Evolutionary conservation across 192 early-diverging fungal species (phyloP).

Genomic region (Umbelopsis ramanniana): DNA sequence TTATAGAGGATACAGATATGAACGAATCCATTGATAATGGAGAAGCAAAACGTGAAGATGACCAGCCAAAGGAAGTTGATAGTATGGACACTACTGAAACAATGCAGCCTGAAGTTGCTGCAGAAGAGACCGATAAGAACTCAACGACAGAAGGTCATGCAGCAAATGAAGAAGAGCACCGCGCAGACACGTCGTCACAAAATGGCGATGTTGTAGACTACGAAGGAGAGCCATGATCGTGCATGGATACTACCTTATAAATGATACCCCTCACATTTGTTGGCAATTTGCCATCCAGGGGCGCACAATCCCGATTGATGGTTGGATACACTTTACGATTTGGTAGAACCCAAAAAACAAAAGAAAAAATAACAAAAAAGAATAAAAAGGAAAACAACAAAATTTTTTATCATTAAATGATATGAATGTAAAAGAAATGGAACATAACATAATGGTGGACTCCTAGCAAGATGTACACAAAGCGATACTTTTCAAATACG

Average conservation of each 20-base stretch:
- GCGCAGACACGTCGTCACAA: constrained; percentile 1
- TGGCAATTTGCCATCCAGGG: not conserved
- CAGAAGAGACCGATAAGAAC: not conserved
- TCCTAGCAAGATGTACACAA: constrained; percentile 9
- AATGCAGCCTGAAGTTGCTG: not conserved
- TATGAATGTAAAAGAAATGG: not conserved
- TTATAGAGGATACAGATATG: not conserved
- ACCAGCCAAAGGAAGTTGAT: not conserved
- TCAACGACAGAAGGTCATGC: not conserved
- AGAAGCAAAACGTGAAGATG: not conserved
- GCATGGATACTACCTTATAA: not conserved
- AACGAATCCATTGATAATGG: not conserved
- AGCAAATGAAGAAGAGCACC: not conserved
- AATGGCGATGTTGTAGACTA: constrained; percentile 19
- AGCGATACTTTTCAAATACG: constrained; percentile 22
- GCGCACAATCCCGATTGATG: not conserved
- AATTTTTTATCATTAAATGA: constrained; percentile 2
- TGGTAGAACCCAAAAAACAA: not conserved
- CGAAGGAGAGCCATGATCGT: constrained; percentile 1
- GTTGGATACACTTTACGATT: not conserved
- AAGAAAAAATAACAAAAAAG: not conserved
- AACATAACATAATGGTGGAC: constrained; percentile 6
- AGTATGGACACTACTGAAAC: not conserved
- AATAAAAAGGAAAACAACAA: not conserved
- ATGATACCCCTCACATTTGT: constrained; percentile 2